Base-by-base conservation (phyloP, 495 filamentous ascomycete genomes). In the Penicillium riverlandense region DNA sequence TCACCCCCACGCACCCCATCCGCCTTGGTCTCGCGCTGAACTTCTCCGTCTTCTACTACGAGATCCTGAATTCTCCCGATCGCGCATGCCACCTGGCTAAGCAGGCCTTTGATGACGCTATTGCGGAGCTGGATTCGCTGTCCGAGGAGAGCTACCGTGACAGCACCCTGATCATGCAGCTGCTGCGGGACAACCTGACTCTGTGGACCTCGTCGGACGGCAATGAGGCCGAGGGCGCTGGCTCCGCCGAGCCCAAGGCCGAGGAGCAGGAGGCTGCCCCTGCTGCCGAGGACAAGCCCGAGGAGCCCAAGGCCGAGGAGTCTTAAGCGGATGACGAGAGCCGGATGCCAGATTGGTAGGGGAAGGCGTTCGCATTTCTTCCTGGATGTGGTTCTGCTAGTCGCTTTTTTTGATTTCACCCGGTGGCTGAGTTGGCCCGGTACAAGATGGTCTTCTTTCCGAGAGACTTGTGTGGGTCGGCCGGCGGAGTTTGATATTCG, bases 11-110 rank as follows among this genome's bases (percentile, higher is more conserved):
- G 51, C 92, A 98, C 77, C 92, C 92, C 48, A 98, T 97, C 71
- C 92, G 92, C 56, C 88, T 98, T 49, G 92, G 92, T 63, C 86
- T 98, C 53, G 92, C 92, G 49, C 81, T 98, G 52, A 98, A 98
- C 80, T 98, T 98, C 83, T 97, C 94, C 34, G 92, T 98, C 54
- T 98, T 98, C 77, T 98, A 98, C 83, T 98, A 98, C 67, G 92
- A 98, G 80, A 98, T 98, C 66, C 78, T 98, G 55, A 98, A 97
- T 83, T 95, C 92, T 10, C 92, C 92, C 37, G 92, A 98, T 63
- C 91, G 90, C 66, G 92, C 92, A 61, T 98, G 92, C 80, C 92
- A 98, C 69, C 81, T 98, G 43, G 92, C 92, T 65, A 98, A 98
- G 84, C 90, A 96, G 75, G 91, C 94, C 28, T 98, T 98, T 61